Evolutionary conservation across 495 filamentous ascomycete genomes (phyloP).

Genomic region (Talaromyces ruber): DNA sequence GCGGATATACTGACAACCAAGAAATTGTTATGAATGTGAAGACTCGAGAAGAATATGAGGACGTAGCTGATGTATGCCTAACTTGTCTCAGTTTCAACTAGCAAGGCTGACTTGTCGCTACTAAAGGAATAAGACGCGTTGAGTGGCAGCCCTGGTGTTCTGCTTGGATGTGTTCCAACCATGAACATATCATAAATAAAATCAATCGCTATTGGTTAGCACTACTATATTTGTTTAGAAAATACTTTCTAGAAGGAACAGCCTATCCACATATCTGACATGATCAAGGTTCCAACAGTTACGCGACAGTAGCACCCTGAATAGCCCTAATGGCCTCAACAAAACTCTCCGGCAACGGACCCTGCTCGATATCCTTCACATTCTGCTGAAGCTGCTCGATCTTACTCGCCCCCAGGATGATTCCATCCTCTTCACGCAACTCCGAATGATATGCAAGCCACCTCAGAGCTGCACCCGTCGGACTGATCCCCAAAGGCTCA

Average conservation of each 20-base stretch:
- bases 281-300: not conserved
- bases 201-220: not conserved
- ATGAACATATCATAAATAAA: not conserved
- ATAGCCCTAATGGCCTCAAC: slow-evolving; percentile 1
- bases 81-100: not conserved
- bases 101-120: no score
- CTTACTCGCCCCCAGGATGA: slow-evolving; percentile 27
- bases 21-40: no score
- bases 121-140: not conserved
- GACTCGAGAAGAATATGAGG: no score
- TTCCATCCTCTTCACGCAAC: slow-evolving; percentile 20
- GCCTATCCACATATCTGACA: not conserved
- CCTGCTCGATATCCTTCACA: slow-evolving; percentile 15
- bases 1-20: no score
- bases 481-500: slow-evolving; percentile 12
- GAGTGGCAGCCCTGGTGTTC: not conserved
- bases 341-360: slow-evolving; percentile 21
- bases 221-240: not conserved
- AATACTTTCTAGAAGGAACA: not conserved
- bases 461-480: slow-evolving; percentile 20
- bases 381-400: slow-evolving; percentile 20
- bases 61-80: no score
- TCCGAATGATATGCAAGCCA: slow-evolving; percentile 26
- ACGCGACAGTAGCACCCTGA: not conserved
- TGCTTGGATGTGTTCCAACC: not conserved